Percentiles rank a stretch among this genome's conserved stretches.
phyloP scores from a whole-genome alignment of 768 basidiomycete species.

The Termitomyces sp. region DNA sequence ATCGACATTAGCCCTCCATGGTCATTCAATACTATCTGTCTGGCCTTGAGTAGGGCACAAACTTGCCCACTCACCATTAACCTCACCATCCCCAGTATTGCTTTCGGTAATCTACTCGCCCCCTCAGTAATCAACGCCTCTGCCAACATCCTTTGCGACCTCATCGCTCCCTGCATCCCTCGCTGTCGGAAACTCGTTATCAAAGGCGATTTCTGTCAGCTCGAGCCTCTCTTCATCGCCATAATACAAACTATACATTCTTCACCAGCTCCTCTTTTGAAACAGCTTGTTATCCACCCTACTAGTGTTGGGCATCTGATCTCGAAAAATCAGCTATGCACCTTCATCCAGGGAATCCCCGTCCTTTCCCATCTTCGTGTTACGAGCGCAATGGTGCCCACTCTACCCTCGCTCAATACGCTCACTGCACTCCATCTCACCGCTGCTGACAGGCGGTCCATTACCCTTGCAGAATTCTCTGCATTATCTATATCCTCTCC shows the following conservation, averaged over 20 bases:
- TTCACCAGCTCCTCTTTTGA: constrained; percentile 6
- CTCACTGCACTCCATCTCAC: constrained; percentile 13
- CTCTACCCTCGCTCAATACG: constrained; percentile 5
- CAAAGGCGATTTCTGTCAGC: constrained; percentile 14
- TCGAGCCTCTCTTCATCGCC: constrained; percentile 10
- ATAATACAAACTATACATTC: constrained; percentile 5
- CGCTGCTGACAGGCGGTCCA: constrained; percentile 6
- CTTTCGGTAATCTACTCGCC: constrained; percentile 9
- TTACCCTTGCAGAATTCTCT: constrained; percentile 4
- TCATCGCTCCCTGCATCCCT: constrained; percentile 9
- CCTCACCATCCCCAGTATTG: constrained; percentile 9
- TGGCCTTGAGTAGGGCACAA: constrained; percentile 8
- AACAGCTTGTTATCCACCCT: constrained; percentile 9
- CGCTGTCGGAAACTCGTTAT: constrained; percentile 13
- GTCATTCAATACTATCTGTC: constrained; percentile 7
- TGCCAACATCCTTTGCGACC: constrained; percentile 6
- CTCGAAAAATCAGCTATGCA: background rate
- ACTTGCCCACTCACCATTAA: constrained; percentile 11
- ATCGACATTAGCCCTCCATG: constrained; percentile 16
- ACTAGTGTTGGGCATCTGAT: background rate
- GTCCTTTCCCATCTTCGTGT: constrained; percentile 9
- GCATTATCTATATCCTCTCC: constrained; percentile 8
- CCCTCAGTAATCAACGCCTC: constrained; percentile 8
- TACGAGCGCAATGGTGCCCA: constrained; percentile 10
- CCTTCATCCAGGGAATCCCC: constrained; percentile 6